Evolutionary conservation across 1,139 yeast species (phyloP).

Genomic region (Yamadazyma epiphylla): DNA sequence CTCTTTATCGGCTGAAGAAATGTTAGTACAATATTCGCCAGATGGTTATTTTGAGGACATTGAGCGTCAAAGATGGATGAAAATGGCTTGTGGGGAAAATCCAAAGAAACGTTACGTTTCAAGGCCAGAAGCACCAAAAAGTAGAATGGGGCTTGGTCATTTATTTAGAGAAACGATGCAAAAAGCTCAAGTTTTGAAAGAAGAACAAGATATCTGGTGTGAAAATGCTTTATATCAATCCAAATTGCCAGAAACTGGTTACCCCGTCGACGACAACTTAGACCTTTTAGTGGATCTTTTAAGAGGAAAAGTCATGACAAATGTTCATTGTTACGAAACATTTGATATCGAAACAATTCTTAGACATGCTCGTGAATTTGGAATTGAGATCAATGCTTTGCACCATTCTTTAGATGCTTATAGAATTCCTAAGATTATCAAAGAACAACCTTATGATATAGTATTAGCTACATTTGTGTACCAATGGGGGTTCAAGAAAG

Average conservation of each 20-base stretch:
- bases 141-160: slow-evolving; percentile 6
- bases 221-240: slow-evolving; percentile 1
- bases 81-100: slow-evolving; percentile 7
- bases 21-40: slow-evolving; percentile 4
- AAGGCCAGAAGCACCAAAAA: slow-evolving; percentile 5
- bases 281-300: slow-evolving; percentile 5
- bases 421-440: slow-evolving; percentile 4
- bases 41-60: slow-evolving; percentile 1
- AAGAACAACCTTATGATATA: slow-evolving; percentile 5
- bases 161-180: slow-evolving; percentile 6
- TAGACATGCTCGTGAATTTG: slow-evolving; percentile 6
- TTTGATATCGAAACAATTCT: slow-evolving; percentile 6
- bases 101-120: slow-evolving; percentile 5
- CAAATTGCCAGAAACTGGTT: not conserved
- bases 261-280: slow-evolving; percentile 4
- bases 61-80: slow-evolving; percentile 6
- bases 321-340: slow-evolving; percentile 6
- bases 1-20: slow-evolving; percentile 4
- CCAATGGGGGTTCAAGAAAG: slow-evolving; percentile 6
- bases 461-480: slow-evolving; percentile 5
- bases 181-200: slow-evolving; percentile 3
- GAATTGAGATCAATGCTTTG: slow-evolving; percentile 5
- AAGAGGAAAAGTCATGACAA: slow-evolving; percentile 5
- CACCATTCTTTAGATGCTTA: slow-evolving; percentile 6
- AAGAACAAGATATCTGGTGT: slow-evolving; percentile 6